These are phyloP conservation scores for Lachancea cidri DNA, from an alignment of 805 yeast species.

Conservation along the genomic window DNA sequence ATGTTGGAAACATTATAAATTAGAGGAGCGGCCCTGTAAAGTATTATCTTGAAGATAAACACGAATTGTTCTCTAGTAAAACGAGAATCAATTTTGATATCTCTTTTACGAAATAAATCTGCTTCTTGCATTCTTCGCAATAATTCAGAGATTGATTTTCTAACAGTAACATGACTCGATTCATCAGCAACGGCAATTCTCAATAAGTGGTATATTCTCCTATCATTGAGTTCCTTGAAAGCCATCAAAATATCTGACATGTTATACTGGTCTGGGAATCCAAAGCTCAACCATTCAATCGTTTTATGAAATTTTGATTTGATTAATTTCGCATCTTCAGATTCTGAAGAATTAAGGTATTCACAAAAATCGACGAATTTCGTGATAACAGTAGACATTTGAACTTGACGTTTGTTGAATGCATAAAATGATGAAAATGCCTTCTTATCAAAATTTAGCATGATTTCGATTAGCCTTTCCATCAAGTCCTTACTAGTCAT, in stretches of 20 bases:
- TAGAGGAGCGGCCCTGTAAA: conserved; percentile 57
- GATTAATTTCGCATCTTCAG: conserved; percentile 21
- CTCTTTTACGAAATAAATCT: conserved; percentile 38
- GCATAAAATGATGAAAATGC: conserved; percentile 65
- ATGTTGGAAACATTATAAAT: conserved; percentile 64
- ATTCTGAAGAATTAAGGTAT: conserved; percentile 32
- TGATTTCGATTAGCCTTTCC: conserved; percentile 45
- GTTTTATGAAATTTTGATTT: conserved; percentile 46
- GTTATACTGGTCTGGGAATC: conserved; percentile 50
- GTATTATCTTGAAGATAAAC: conserved; percentile 48
- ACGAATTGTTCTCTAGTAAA: conserved; percentile 47
- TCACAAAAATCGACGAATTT: conserved; percentile 49
- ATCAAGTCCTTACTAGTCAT: conserved; percentile 44
- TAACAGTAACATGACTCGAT: conserved; percentile 54
- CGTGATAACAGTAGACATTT: conserved; percentile 46
- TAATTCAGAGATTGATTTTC: conserved; percentile 60
- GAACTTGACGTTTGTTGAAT: conserved; percentile 62
- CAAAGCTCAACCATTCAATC: conserved; percentile 53
- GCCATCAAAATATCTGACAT: conserved; percentile 47
- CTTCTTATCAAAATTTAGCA: conserved; percentile 47
- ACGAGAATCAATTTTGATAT: conserved; percentile 28
- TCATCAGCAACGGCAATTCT: conserved; percentile 49
- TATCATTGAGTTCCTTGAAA: conserved; percentile 51
- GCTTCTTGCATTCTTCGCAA: conserved; percentile 49
- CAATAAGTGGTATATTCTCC: conserved; percentile 53